phyloP scores from a whole-genome alignment of 352 stramenopile species.

The Phytophthora citrophthora region DNA sequence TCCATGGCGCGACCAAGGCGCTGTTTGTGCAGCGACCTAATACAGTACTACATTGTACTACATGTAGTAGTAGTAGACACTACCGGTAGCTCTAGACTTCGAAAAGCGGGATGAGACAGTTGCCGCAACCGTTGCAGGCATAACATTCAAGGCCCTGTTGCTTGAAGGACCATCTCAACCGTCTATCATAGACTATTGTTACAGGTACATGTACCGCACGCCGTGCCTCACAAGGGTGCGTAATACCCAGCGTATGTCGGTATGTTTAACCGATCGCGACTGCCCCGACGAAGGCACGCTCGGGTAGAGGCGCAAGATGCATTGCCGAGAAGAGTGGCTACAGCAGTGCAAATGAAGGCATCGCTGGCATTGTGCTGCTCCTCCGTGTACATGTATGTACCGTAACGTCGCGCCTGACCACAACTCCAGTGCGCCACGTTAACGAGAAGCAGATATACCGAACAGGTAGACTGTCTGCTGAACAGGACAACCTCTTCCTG shows the following conservation, averaged over 20 bases:
- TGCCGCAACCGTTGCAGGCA: too few species aligned
- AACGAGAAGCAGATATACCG: background rate
- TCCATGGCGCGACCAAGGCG: too few species aligned
- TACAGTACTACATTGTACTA: too few species aligned
- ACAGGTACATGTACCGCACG: too few species aligned
- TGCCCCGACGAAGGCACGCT: conserved; percentile 16
- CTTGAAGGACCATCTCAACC: too few species aligned
- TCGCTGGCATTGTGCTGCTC: background rate
- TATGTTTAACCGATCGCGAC: background rate
- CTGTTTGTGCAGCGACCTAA: too few species aligned
- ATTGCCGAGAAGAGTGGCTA: background rate
- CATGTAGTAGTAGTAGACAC: too few species aligned
- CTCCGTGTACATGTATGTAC: background rate
- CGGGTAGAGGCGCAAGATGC: conserved; percentile 11
- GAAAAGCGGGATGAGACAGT: too few species aligned
- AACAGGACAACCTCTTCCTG: background rate
- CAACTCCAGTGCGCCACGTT: background rate
- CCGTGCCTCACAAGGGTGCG: too few species aligned
- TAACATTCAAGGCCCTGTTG: too few species aligned
- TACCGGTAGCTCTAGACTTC: too few species aligned
- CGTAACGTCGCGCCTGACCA: conserved; percentile 11
- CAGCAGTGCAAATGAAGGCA: background rate
- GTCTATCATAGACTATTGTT: too few species aligned
- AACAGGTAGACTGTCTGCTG: background rate
- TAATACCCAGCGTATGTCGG: background rate